Base-by-base conservation (phyloP, 208 protist species). In the Naegleria gruberi region DNA sequence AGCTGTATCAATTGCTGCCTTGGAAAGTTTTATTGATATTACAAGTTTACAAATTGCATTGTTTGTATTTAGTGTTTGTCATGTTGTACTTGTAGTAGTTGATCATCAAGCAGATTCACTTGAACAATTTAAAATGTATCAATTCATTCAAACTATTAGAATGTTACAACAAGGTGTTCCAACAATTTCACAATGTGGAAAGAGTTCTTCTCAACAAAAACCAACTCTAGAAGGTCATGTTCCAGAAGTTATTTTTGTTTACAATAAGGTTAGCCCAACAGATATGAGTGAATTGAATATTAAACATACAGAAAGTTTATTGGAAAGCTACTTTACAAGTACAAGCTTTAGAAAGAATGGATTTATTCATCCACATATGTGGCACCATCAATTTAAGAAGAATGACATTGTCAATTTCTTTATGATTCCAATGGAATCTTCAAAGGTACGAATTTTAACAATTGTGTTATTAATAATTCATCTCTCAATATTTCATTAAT, bases 241-340 rank as follows among this genome's bases (percentile, higher is more conserved):
- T 43, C 74, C 74, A 17, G 74, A 82, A 82, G 37, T 82, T 82
- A 34, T 82, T 82, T 82, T 82, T 82, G 74, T 82, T 82, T 41
- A 40, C 40, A 82, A 82, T 34, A 82, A 82, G 40, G 74, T 82
- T 17, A 17, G 34, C 0, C 74, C 74, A 17, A 42, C 10, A 34
- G 74, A 42, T 42, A 82, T 42, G 74, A 82, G 40, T 34, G 34
- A 82, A 82, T 43, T 82, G 74, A 82, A 43, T 42, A 42, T 82
- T 34, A 82, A 42, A 30, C 74, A 82, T 10, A 34, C 37, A 30
- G 26, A 42, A 82, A 34, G 10, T 5, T 82, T 82, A 15, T 30
- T 82, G 19, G 74, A 82, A 40, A 19, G 23, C 10, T 82, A 82
- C 74, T 43, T 82, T 34, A 40, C 34, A 6, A 82, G 40, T 42